Percentiles rank a stretch among this genome's conserved stretches.
Conservation (phyloP, 1,284 basidiomycete species). For the Irpex sp. region DNA sequence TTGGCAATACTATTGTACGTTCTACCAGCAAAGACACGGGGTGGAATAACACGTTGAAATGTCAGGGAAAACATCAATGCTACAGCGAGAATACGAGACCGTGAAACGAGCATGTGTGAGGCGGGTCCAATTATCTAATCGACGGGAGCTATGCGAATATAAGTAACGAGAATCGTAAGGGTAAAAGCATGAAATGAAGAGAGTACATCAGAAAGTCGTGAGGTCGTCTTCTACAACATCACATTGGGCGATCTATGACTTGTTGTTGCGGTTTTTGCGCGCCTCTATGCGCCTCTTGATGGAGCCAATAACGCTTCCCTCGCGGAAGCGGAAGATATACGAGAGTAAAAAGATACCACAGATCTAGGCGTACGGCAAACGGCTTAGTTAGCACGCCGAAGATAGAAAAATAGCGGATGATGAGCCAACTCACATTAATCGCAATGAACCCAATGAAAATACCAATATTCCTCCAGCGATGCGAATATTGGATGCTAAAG, state of each 20-base stretch:
- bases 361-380: slow-evolving; percentile 20
- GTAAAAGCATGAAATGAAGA: not conserved
- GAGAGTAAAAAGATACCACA: slow-evolving; percentile 28
- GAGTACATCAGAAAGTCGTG: too few species aligned
- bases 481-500: slow-evolving; percentile 52
- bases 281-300: not conserved
- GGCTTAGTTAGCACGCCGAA: not conserved
- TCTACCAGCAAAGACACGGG: not conserved
- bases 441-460: slow-evolving; percentile 60
- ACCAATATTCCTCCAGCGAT: slow-evolving; percentile 66
- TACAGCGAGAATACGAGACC: not conserved
- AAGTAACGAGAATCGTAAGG: not conserved
- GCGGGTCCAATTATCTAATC: too few species aligned
- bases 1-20: not conserved
- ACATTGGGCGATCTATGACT: not conserved
- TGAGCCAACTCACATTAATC: slow-evolving; percentile 46
- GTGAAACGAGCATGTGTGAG: too few species aligned
- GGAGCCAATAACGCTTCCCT: not conserved
- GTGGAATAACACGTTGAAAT: not conserved
- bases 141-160: too few species aligned
- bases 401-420: not conserved
- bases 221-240: too few species aligned
- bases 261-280: not conserved
- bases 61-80: not conserved
- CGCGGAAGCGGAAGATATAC: slow-evolving; percentile 31